Conservation (phyloP, 2,329 filamentous ascomycete species). For the Sarocladium oryzae region DNA sequence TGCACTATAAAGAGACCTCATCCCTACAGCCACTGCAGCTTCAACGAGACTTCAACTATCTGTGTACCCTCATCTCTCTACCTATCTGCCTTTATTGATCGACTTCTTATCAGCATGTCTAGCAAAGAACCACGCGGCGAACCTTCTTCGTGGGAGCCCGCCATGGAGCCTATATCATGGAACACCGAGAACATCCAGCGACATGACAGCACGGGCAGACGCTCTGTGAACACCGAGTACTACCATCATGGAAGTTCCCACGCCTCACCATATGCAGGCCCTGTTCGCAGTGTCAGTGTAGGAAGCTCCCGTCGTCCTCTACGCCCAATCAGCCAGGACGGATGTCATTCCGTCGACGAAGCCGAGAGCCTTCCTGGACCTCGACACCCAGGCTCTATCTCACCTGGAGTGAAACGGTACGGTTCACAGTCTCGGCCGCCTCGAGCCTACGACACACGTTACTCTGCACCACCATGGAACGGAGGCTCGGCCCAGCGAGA, state of each 20-base stretch:
- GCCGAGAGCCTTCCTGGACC: not conserved
- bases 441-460: not conserved
- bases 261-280: not conserved
- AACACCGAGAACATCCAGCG: not conserved
- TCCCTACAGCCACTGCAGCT: not conserved
- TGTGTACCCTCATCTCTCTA: not conserved
- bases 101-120: not conserved
- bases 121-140: not conserved
- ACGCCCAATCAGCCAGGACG: not conserved
- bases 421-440: conserved; percentile 1
- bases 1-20: not conserved
- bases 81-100: too few species aligned
- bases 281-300: not conserved
- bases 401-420: not conserved
- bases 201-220: not conserved
- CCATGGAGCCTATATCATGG: not conserved
- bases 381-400: not conserved
- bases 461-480: not conserved
- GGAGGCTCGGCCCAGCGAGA: not conserved
- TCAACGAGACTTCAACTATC: not conserved
- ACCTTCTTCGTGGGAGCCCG: conserved; percentile 1
- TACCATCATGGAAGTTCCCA: not conserved
- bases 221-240: not conserved
- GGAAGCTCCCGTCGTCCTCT: conserved; percentile 2
- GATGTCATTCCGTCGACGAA: not conserved